Evolutionary conservation across 257 asterid genomes (phyloP).

Genomic region (Solanum appendiculatum): DNA sequence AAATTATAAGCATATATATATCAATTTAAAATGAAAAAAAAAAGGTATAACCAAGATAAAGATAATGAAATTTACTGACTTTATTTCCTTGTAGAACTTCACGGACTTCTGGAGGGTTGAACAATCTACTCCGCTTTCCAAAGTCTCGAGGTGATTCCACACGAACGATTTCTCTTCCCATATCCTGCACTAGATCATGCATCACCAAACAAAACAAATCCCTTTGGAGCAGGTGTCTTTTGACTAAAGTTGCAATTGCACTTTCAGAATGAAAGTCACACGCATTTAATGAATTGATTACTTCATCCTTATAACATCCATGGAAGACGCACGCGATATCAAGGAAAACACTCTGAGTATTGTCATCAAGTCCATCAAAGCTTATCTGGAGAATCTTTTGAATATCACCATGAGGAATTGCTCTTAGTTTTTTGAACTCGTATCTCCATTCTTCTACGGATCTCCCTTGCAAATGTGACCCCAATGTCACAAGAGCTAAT

Average conservation of each 20-base stretch:
- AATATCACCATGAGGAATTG: neutral
- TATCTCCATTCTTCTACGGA: neutral
- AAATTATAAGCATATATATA: neutral
- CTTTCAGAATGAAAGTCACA: neutral
- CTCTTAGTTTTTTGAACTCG: neutral
- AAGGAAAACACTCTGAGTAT: neutral
- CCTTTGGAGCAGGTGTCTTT: neutral
- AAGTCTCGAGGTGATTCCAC: neutral
- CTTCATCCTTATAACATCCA: neutral
- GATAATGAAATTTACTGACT: neutral
- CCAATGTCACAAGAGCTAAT: conserved; percentile 1
- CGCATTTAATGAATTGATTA: neutral
- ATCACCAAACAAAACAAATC: neutral
- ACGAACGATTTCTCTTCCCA: neutral
- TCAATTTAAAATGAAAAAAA: neutral
- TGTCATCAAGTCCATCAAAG: neutral
- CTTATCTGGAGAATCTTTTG: neutral
- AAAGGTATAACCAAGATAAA: neutral
- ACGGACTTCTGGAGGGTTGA: neutral
- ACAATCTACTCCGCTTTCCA: neutral
- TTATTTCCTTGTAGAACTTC: neutral
- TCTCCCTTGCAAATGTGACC: neutral
- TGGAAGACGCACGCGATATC: neutral
- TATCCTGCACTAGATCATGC: neutral
- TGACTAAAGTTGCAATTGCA: neutral